Conservation (phyloP, 2,329 filamentous ascomycete genomes). For the Paraconiothyrium brasiliense region DNA sequence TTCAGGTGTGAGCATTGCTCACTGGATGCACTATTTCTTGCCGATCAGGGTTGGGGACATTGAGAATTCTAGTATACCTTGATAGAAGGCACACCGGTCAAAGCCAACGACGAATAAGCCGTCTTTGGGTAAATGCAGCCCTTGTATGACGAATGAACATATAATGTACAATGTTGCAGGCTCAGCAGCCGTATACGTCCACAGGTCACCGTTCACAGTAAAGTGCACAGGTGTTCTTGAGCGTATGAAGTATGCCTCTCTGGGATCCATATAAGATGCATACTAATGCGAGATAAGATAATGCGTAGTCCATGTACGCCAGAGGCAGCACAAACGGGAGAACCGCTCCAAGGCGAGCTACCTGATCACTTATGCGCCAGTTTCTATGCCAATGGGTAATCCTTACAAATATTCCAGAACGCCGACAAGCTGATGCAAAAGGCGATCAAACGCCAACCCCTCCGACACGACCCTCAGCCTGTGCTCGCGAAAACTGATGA, state of each 20-base stretch:
- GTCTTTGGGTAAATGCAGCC: too few species aligned
- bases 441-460: constrained; percentile 40
- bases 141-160: too few species aligned
- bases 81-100: neutral
- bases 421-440: neutral
- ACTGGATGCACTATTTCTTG: neutral
- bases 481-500: constrained; percentile 73
- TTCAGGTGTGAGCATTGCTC: neutral
- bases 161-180: too few species aligned
- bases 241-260: too few species aligned
- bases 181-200: too few species aligned
- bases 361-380: too few species aligned
- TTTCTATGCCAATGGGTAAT: constrained; percentile 8
- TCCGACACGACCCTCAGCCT: constrained; percentile 58
- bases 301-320: constrained; percentile 3
- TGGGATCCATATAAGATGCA: neutral
- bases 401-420: neutral
- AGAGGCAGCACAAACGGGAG: neutral
- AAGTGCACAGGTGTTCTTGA: too few species aligned
- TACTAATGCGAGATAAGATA: neutral
- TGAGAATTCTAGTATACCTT: too few species aligned
- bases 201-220: too few species aligned
- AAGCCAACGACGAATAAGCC: neutral
- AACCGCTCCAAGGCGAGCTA: too few species aligned
- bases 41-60: too few species aligned